Conservation (phyloP, 2,329 filamentous ascomycete species). For the Ascochyta pisi region DNA sequence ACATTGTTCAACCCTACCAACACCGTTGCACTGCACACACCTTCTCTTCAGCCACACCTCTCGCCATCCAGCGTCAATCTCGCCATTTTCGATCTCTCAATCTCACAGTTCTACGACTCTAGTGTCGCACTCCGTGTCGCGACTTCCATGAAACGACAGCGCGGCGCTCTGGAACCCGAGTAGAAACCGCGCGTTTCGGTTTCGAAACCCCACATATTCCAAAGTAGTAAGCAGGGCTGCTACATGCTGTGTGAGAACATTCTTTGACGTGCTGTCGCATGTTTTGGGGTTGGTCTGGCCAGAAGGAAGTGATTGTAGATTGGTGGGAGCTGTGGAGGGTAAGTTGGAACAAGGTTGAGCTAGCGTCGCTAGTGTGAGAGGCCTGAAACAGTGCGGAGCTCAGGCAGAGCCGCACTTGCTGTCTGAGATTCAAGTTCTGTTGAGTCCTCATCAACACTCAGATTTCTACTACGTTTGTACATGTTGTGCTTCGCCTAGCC, state of each 20-base stretch:
- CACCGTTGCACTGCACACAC: background rate
- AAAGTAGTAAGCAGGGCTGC: constrained; percentile 9
- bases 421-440: background rate
- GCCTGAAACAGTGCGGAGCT: constrained; percentile 7
- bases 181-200: constrained; percentile 25
- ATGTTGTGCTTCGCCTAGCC: background rate
- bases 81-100: background rate
- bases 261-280: constrained; percentile 4
- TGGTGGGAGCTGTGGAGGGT: background rate
- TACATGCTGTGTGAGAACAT: constrained; percentile 17
- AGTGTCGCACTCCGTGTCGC: constrained; percentile 10
- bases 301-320: background rate
- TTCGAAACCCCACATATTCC: constrained; percentile 29
- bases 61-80: background rate
- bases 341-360: constrained; percentile 14
- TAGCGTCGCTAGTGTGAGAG: constrained; percentile 16
- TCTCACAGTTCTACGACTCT: background rate
- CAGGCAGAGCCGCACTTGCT: constrained; percentile 5
- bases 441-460: background rate
- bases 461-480: background rate
- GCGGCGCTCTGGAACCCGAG: constrained; percentile 12
- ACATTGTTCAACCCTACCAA: background rate
- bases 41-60: constrained; percentile 9
- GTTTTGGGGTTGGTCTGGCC: constrained; percentile 6
- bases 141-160: constrained; percentile 23